Conservation (phyloP, 805 yeast genomes). For the Saturnispora sekii region DNA sequence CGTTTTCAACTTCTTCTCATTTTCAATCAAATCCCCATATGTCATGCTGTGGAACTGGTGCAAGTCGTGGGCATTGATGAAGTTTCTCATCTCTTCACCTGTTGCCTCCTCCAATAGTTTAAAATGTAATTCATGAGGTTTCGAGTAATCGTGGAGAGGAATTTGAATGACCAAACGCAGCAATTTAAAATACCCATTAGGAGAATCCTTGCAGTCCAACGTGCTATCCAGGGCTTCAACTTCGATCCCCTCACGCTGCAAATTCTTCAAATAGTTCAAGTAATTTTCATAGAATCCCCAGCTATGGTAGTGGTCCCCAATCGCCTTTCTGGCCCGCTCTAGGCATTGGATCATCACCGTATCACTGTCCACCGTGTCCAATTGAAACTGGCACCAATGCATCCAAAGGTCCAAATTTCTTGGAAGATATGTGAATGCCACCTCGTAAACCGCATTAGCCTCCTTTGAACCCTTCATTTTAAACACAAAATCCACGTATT, state of each 20-base stretch:
- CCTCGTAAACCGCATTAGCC: slow-evolving; percentile 29
- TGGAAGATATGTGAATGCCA: slow-evolving; percentile 32
- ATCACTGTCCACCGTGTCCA: slow-evolving; percentile 24
- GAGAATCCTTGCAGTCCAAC: not conserved
- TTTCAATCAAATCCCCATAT: slow-evolving; percentile 20
- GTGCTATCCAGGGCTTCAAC: not conserved
- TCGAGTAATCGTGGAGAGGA: slow-evolving; percentile 45
- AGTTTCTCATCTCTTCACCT: slow-evolving; percentile 21
- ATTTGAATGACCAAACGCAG: slow-evolving; percentile 43
- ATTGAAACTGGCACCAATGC: slow-evolving; percentile 34
- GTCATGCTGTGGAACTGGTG: slow-evolving; percentile 10
- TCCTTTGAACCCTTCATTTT: slow-evolving; percentile 32
- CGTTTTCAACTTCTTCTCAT: slow-evolving; percentile 19
- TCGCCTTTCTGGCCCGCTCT: slow-evolving; percentile 36
- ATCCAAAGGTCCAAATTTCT: slow-evolving; percentile 44
- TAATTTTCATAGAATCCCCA: slow-evolving; percentile 44
- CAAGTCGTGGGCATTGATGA: slow-evolving; percentile 16
- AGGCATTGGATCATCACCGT: slow-evolving; percentile 29
- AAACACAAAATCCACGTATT: slow-evolving; percentile 40
- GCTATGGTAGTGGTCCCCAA: slow-evolving; percentile 45
- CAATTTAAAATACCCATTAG: slow-evolving; percentile 31
- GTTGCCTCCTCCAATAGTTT: slow-evolving; percentile 27
- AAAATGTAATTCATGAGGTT: slow-evolving; percentile 34
- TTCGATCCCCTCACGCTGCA: slow-evolving; percentile 8
- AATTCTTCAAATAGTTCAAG: slow-evolving; percentile 31